Percentiles rank a stretch among this genome's conserved stretches.
phyloP scores from a whole-genome alignment of 2,329 filamentous ascomycete genomes.

The Penicillium sp. region DNA sequence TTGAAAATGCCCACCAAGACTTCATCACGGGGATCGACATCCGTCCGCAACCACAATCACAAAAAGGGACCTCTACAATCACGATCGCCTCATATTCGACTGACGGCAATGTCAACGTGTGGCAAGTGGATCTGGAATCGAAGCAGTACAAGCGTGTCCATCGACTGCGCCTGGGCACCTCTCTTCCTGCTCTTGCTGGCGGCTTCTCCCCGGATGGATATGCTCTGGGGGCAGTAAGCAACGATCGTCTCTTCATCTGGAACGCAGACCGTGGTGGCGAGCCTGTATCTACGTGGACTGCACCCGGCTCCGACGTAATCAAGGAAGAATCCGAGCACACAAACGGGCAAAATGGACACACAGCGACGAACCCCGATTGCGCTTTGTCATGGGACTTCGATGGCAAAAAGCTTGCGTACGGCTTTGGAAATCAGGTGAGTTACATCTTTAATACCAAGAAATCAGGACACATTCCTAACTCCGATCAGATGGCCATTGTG shows the following conservation, averaged over 20 bases:
- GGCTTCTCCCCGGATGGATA: slow-evolving; percentile 50
- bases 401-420: slow-evolving; percentile 53
- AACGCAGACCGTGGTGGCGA: slow-evolving; percentile 45
- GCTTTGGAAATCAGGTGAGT: slow-evolving; percentile 49
- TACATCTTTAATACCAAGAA: neutral
- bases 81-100: slow-evolving; percentile 46
- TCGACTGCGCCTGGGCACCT: slow-evolving; percentile 35
- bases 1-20: slow-evolving; percentile 41
- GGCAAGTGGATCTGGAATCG: slow-evolving; percentile 41
- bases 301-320: slow-evolving; percentile 30
- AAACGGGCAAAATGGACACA: slow-evolving; percentile 38
- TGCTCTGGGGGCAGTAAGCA: slow-evolving; percentile 45
- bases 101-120: slow-evolving; percentile 47
- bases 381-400: slow-evolving; percentile 53
- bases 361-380: slow-evolving; percentile 32
- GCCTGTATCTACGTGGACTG: slow-evolving; percentile 42
- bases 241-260: slow-evolving; percentile 47
- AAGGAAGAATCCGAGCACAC: slow-evolving; percentile 34
- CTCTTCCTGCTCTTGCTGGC: slow-evolving; percentile 40
- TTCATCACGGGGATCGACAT: slow-evolving; percentile 46
- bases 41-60: slow-evolving; percentile 32
- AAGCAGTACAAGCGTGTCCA: slow-evolving; percentile 39
- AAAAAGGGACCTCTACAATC: slow-evolving; percentile 24
- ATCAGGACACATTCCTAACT: slow-evolving; percentile 4
- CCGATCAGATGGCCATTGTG: slow-evolving; percentile 37